Evolutionary conservation across 192 early-diverging fungal species (phyloP).

Genomic region (Backusella tarrabulga): DNA sequence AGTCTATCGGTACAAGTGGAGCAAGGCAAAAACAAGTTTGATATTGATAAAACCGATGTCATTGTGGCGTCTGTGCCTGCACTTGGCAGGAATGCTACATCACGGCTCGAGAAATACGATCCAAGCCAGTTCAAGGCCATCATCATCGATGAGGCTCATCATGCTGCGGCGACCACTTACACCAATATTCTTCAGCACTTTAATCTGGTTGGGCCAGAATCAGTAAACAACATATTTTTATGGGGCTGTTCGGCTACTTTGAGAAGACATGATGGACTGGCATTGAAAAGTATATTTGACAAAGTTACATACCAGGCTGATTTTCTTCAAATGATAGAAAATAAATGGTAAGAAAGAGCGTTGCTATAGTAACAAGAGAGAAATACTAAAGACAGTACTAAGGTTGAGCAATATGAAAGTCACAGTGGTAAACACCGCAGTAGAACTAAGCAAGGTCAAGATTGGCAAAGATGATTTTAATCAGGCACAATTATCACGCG

Average conservation of each 20-base stretch:
- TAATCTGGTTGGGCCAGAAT: conserved; percentile 38
- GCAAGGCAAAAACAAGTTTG: conserved; percentile 60
- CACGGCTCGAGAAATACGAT: conserved; percentile 63
- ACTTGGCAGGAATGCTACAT: conserved; percentile 52
- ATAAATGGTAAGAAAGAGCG: conserved; percentile 60
- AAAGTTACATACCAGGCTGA: conserved; percentile 70
- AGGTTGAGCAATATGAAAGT: conserved; percentile 68
- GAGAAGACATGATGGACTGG: conserved; percentile 78
- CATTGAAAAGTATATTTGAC: conserved; percentile 68
- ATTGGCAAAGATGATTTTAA: conserved; percentile 62
- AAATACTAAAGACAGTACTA: not conserved
- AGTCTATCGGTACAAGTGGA: conserved; percentile 61
- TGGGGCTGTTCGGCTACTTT: conserved; percentile 96
- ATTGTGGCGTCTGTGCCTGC: conserved; percentile 78
- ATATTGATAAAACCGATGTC: conserved; percentile 59
- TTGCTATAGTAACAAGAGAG: not conserved
- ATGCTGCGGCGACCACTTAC: conserved; percentile 81
- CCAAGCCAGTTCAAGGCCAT: conserved; percentile 82
- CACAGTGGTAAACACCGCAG: conserved; percentile 62
- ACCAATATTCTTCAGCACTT: conserved; percentile 72
- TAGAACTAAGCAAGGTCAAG: conserved; percentile 51
- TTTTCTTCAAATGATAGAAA: conserved; percentile 82
- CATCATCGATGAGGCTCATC: conserved; percentile 94
- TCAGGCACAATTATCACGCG: conserved; percentile 46
- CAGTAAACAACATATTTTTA: conserved; percentile 56